A percentile compares a stretch with the other conserved stretches of the same genome.
Conservation (phyloP, 148 eudicot genomes). For the Fagopyrum tataricum region DNA sequence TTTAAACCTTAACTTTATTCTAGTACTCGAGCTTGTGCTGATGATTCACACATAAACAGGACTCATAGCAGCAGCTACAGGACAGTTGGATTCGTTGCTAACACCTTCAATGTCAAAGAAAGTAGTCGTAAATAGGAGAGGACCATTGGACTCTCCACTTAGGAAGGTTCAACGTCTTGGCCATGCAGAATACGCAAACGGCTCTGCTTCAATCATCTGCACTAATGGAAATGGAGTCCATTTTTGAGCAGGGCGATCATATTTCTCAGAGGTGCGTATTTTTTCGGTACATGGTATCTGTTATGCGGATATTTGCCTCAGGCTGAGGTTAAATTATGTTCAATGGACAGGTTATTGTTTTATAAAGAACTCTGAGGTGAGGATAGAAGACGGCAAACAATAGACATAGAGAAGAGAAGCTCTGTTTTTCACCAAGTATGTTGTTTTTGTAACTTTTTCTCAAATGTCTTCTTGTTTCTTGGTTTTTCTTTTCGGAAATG, state of each 20-base stretch:
- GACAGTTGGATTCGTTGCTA: conserved; percentile 55
- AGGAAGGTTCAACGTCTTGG: conserved; percentile 24
- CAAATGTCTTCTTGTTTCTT: not conserved
- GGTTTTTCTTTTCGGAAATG: not conserved
- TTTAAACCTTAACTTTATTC: not conserved
- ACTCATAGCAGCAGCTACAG: conserved; percentile 77
- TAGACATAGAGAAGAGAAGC: not conserved
- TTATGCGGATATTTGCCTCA: too few species aligned
- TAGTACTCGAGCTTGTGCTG: too few species aligned
- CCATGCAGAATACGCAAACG: conserved; percentile 25
- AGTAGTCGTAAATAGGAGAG: conserved; percentile 16
- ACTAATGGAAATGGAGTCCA: conserved; percentile 64
- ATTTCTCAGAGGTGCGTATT: conserved; percentile 1
- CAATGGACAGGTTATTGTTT: not conserved
- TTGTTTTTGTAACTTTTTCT: not conserved
- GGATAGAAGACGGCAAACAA: not conserved
- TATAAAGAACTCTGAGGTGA: not conserved
- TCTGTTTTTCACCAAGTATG: not conserved
- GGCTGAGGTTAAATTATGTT: not conserved
- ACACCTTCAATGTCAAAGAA: conserved; percentile 12
- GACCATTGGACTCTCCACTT: conserved; percentile 14
- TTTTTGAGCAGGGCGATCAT: conserved; percentile 20
- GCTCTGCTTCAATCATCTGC: conserved; percentile 27
- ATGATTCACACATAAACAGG: conserved; percentile 30
- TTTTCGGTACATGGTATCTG: not conserved